Base-by-base conservation (phyloP, 2,329 filamentous ascomycete genomes). In the Tolypocladium endophyticum region DNA sequence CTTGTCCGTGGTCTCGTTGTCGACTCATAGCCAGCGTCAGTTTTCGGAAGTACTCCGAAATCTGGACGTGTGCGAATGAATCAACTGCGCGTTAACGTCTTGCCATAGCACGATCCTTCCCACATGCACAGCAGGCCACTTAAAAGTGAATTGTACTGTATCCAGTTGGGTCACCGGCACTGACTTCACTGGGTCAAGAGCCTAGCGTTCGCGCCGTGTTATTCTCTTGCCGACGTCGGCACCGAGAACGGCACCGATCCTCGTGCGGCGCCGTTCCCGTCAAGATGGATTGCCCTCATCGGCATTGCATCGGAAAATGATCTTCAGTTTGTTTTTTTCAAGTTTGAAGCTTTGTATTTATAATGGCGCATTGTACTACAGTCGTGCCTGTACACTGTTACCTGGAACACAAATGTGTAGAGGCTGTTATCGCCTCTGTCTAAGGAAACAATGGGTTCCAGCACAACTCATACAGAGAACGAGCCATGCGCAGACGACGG, bases 141-240 rank as follows among this genome's bases (percentile, higher is more conserved):
- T 7, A 7, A 12, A 18, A 47, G 9, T 25, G 45, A 18, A 47
- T 9, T 25, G 45, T 18, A 33, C 8, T 12, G 28, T 8, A n/a
- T 52, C 16, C 28, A 9, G 28, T 33, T 12, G 4, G 28, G 16
- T 5, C 25, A 33, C 20, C 0, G 5, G 47, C n/a, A 16, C 30
- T 53, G n/a, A 20, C 6, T 33, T 20, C 4, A 4, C 16, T 30
- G 9, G 47, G 25, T 18, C 5, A 30, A 3, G 25, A 50, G 45
- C 47, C 8, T 30, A 28, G 47, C 25, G 28, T 8, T 33, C 47
- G 28, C 2, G 14, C 28, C 43, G 43, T 36, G 20, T 47, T 33
- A 55, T 52, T 23, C 30, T n/a, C 28, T 62, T 61, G 64, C 65
- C 65, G 64, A 66, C 33, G 35, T 66, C 66, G 66, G 66, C 63